phyloP scores from a whole-genome alignment of 2,329 filamentous ascomycete species.

The Ceratocystis albifundus region DNA sequence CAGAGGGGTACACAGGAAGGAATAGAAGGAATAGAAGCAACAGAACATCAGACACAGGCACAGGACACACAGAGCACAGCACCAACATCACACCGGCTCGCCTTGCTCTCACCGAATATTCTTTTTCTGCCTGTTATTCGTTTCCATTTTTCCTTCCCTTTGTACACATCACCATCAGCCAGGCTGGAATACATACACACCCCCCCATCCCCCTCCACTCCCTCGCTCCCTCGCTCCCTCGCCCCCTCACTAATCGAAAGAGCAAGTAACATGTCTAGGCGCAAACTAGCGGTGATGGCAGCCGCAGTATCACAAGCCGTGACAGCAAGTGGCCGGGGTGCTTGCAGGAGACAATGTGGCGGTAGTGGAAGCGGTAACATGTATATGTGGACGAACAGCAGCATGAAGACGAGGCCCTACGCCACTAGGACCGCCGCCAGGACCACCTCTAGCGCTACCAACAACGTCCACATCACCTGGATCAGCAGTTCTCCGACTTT shows the following conservation, averaged over 20 bases:
- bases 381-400: background rate
- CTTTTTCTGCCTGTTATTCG: background rate
- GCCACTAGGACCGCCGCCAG: background rate
- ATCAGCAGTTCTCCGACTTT: slow-evolving; percentile 7
- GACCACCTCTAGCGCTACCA: background rate
- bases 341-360: slow-evolving; percentile 21
- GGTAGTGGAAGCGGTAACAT: slow-evolving; percentile 17
- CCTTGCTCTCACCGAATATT: slow-evolving; percentile 1
- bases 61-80: background rate
- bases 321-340: slow-evolving; percentile 18
- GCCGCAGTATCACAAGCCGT: slow-evolving; percentile 14
- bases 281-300: slow-evolving; percentile 23
- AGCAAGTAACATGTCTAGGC: background rate
- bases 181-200: background rate
- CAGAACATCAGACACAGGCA: slow-evolving; percentile 4
- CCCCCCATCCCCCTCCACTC: no score
- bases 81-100: background rate
- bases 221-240: slow-evolving; percentile 1
- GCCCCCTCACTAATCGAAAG: slow-evolving; percentile 5
- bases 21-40: background rate
- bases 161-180: slow-evolving; percentile 2
- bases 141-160: slow-evolving; percentile 6
- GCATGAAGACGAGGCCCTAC: slow-evolving; percentile 8
- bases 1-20: background rate
- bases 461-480: background rate